Conservation (phyloP, 306 rosid species). For the Prinsepia uniflora region DNA sequence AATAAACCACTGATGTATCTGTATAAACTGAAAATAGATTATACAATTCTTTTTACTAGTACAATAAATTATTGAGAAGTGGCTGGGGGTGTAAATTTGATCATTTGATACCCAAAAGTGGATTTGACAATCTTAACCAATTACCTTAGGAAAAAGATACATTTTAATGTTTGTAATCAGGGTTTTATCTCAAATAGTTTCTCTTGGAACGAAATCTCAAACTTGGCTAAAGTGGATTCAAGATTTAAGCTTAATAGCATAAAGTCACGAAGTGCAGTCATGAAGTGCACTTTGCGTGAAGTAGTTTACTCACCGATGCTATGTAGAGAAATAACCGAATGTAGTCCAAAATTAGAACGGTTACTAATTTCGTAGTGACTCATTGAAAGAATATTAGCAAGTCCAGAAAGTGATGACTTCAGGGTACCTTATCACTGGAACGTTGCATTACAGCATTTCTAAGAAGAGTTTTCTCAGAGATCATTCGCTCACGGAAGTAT, state of each 20-base stretch:
- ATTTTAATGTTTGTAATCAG: not conserved
- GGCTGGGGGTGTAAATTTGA: not conserved
- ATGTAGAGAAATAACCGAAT: not conserved
- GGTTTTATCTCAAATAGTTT: not conserved
- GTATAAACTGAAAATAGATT: not conserved
- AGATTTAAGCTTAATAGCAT: not conserved
- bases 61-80: not conserved
- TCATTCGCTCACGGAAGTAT: conserved; percentile 65
- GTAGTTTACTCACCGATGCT: not conserved
- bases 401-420: conserved; percentile 1
- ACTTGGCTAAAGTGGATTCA: not conserved
- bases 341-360: not conserved
- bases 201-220: not conserved
- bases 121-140: not conserved
- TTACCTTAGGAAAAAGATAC: not conserved
- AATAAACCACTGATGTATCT: not conserved
- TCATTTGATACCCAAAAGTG: not conserved
- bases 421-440: conserved; percentile 52
- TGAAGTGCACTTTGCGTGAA: not conserved
- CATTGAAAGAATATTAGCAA: not conserved
- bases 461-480: conserved; percentile 65
- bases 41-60: not conserved
- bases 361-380: not conserved
- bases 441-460: conserved; percentile 75
- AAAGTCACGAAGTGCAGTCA: not conserved